Base-by-base conservation (phyloP, 2,329 filamentous ascomycete genomes). In the Aspergillus sp. region DNA sequence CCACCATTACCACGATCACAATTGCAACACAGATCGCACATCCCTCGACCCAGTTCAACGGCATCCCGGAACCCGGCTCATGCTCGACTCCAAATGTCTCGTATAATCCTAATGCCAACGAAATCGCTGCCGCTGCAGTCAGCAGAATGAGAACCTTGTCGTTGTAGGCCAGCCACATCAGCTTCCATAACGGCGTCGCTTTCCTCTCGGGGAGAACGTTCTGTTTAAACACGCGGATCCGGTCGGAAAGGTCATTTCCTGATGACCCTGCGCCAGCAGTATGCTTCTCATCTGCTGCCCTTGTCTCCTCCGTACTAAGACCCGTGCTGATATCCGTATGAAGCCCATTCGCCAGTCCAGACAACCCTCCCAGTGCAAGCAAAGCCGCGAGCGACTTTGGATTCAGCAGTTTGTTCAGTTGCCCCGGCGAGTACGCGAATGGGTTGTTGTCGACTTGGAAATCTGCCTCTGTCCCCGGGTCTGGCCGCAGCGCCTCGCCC, bases 21-120 rank as follows among this genome's bases (percentile, higher is more conserved):
- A 93, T 90, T 52, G 90, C 90, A 23, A 88, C 83, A 43, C 91
- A 86, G 62, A 93, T 91, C 6, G 90, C 90, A 11, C 92, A 86
- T 62, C 90, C 90, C 73, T 93, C 90, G 4, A 92, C 87, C 90
- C 90, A 93, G 68, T 90, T 86, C 11, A 89, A 83, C 1, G 64
- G 64, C 24, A 62, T 61, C 48, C 70, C 64, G n/a, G 43, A 33
- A 2, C 59, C 49, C 2, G 67, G 63, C 17, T 57, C 41, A 40
- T 67, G 68, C 7, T 59, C 56, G 9, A 64, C 62, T 1, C 64
- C 65, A 35, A 74, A 66, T 2, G 71, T 70, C 47, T 74, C 69
- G 67, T 90, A 90, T 1, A 91, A 80, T 19, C 89, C 89, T 44
- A 91, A 80, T 1, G 84, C 86, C n/a, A 91, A 76, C 1, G 89